phyloP scores from a whole-genome alignment of 441 rosid genomes.

The Eutrema salsugineum region DNA sequence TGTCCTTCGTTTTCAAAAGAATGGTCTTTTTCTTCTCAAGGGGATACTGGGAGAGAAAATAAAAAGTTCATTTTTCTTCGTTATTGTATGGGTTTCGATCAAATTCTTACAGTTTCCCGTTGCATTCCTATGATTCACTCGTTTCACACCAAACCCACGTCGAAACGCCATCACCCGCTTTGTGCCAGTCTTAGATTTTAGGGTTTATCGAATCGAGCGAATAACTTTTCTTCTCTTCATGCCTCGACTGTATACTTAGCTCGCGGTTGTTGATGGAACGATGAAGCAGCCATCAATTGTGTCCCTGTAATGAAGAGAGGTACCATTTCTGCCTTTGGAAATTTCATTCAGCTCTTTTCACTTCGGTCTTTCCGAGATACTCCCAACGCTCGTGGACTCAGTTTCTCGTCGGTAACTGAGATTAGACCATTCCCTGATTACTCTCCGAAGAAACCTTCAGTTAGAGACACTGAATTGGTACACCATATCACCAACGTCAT shows the following conservation, averaged over 20 bases:
- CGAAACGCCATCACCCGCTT: neutral
- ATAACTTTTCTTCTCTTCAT: neutral
- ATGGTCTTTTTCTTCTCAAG: neutral
- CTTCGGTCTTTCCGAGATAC: constrained; percentile 4
- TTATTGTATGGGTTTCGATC: neutral
- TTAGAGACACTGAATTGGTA: constrained; percentile 67
- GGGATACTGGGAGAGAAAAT: neutral
- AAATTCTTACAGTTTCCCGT: neutral
- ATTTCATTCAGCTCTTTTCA: constrained; percentile 27
- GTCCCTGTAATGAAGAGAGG: constrained; percentile 47
- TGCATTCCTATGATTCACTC: neutral
- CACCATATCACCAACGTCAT: constrained; percentile 63
- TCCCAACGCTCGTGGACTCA: constrained; percentile 27
- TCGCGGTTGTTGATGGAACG: neutral
- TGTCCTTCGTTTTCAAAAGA: neutral
- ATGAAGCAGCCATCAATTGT: too few relatives aligned
- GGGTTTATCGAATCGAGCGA: constrained; percentile 11
- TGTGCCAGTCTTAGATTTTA: constrained; percentile 1
- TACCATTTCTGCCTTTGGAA: constrained; percentile 32
- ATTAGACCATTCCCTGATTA: constrained; percentile 83
- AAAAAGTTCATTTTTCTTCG: neutral
- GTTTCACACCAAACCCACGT: neutral
- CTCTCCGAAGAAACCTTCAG: constrained; percentile 71
- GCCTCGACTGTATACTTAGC: neutral
- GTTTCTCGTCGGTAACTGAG: constrained; percentile 27